Conservation (phyloP, 768 basidiomycete genomes). For the Russula ochroleuca region DNA sequence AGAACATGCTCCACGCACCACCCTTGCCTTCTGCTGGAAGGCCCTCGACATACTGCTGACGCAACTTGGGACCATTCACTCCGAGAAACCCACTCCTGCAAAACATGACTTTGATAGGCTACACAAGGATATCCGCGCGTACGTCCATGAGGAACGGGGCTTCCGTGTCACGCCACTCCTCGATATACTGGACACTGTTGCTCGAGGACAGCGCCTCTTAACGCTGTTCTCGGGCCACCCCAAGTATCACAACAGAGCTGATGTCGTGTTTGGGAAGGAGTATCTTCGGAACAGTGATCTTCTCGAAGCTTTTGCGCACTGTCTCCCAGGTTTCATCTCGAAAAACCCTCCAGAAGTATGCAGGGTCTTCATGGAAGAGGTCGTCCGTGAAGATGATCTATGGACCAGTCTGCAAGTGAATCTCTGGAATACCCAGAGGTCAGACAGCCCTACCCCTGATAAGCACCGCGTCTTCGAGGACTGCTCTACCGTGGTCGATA, state of each 20-base stretch:
- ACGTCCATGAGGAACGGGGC: slow-evolving; percentile 4
- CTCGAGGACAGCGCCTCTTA: slow-evolving; percentile 4
- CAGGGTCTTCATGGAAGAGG: neutral
- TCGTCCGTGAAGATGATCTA: slow-evolving; percentile 6
- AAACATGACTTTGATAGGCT: neutral
- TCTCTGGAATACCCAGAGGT: slow-evolving; percentile 2
- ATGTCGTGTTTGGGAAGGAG: slow-evolving; percentile 12
- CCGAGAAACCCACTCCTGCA: neutral
- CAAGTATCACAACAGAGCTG: slow-evolving; percentile 4
- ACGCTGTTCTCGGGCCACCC: neutral
- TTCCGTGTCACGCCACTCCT: slow-evolving; percentile 5
- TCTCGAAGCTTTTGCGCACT: slow-evolving; percentile 7
- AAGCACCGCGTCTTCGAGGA: slow-evolving; percentile 8
- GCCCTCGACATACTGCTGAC: slow-evolving; percentile 14
- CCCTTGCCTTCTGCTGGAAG: slow-evolving; percentile 15
- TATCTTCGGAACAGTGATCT: slow-evolving; percentile 7
- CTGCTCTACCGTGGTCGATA: slow-evolving; percentile 11
- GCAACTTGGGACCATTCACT: neutral
- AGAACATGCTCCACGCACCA: neutral
- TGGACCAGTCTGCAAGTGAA: slow-evolving; percentile 7
- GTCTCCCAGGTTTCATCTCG: slow-evolving; percentile 5
- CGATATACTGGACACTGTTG: slow-evolving; percentile 1
- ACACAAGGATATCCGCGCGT: neutral
- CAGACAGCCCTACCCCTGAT: slow-evolving; percentile 2
- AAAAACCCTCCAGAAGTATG: neutral